Evolutionary conservation across 495 filamentous ascomycete genomes (phyloP), one percentile per base, ranked within the genome.

Genomic region (Aspergillus incahuasiensis): DNA sequence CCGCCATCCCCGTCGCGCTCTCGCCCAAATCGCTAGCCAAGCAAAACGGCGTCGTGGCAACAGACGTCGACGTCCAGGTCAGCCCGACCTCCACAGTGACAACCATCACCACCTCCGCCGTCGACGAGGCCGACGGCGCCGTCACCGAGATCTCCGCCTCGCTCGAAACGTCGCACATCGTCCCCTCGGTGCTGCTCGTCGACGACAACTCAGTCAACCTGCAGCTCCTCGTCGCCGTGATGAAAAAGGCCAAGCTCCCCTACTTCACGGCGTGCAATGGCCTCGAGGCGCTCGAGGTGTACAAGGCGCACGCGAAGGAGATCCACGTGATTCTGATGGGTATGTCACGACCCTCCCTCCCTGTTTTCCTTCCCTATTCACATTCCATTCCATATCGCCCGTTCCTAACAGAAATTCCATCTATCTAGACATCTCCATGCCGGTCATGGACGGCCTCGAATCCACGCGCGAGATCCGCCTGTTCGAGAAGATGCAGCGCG

Each of bases 131-230:
- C 22, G 22, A 50, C 6, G 28, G 28, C 22, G 35, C 35, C 8
- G 34, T 48, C 5, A 56, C 46, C 18, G 40, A 56, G 24, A 22
- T 50, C 18, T 32, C 43, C 24, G 46, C 46, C 1, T 25, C 47
- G 1, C 24, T 50, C 13, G 55, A 45, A 34, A 18, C 42, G 6
- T 20, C 51, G 3, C 38, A 15, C 25, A 32, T 40, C 16, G 44
- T 47, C 3, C 46, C 52, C 25, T 21, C 58, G 1, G 52, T 60
- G 7, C 34, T 60, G 3, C 24, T 60, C 0, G 58, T 60, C 5
- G 58, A 60, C 34, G 58, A 60, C 48, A 60, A 56, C 21, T 35
- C 42, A n/a, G 42, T 60, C 52, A 60, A 60, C 41, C 41, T 55
- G 9, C 40, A 56, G 16, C 41, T 60, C 7, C 52, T 60, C 13